These are phyloP conservation scores for Pleodorina starrii DNA, from an alignment of 139 green algal genomes.

Conservation along the genomic window DNA sequence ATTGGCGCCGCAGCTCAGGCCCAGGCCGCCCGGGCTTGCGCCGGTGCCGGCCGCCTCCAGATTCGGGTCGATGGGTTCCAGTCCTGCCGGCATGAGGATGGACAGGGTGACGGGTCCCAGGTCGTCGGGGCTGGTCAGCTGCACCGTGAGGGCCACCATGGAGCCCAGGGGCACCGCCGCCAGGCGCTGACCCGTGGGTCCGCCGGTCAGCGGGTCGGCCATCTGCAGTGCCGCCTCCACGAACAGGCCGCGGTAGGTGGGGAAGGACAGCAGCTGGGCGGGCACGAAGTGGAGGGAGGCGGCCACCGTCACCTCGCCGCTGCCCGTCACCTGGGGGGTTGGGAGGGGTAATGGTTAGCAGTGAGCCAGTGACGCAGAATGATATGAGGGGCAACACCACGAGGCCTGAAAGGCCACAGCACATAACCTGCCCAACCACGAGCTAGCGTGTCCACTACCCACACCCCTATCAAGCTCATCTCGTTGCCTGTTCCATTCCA, in stretches of 20 bases:
- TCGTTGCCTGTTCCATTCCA: no score
- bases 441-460: no score
- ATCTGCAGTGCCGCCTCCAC: conserved; percentile 64
- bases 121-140: conserved; percentile 77
- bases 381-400: no score
- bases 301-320: conserved; percentile 62
- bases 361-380: not conserved
- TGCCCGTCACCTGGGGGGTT: conserved; percentile 29
- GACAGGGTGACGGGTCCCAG: conserved; percentile 63
- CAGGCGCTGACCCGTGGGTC: conserved; percentile 54
- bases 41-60: conserved; percentile 11
- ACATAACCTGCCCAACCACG: no score
- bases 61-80: conserved; percentile 78
- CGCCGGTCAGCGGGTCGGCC: conserved; percentile 45
- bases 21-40: not conserved
- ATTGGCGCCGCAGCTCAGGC: not conserved
- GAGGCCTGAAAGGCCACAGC: no score
- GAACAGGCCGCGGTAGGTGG: conserved; percentile 76
- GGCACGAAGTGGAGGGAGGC: conserved; percentile 72
- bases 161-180: conserved; percentile 56
- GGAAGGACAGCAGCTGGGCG: conserved; percentile 61
- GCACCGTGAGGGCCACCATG: conserved; percentile 65
- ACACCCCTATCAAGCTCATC: no score
- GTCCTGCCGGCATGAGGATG: conserved; percentile 70
- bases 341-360: not conserved